Evolutionary conservation across 768 basidiomycete genomes (phyloP).

Genomic region (Pulveroboletus sp.): DNA sequence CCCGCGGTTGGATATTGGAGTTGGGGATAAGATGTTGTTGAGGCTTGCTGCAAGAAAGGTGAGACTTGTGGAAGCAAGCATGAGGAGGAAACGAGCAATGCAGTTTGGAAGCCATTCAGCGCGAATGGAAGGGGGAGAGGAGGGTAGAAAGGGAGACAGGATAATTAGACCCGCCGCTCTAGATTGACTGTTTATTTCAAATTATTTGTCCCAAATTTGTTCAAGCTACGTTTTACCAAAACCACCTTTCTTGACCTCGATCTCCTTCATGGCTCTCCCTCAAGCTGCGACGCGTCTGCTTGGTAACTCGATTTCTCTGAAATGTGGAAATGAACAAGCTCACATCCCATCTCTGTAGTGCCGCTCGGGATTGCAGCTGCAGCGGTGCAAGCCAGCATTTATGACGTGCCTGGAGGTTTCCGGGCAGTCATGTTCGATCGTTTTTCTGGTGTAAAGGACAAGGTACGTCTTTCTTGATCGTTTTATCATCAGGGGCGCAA

Average conservation of each 20-base stretch:
- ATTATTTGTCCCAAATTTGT: conserved; percentile 30
- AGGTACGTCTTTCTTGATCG: conserved; percentile 42
- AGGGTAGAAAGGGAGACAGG: conserved; percentile 49
- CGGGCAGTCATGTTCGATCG: conserved; percentile 98
- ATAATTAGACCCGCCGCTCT: conserved; percentile 12
- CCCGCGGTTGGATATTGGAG: conserved; percentile 65
- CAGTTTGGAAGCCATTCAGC: conserved; percentile 93
- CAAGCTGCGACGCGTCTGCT: conserved; percentile 48
- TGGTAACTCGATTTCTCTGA: conserved; percentile 33
- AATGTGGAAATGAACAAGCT: conserved; percentile 4
- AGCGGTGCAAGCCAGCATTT: conserved; percentile 49
- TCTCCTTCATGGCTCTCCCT: conserved; percentile 46
- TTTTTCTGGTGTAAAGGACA: conserved; percentile 85
- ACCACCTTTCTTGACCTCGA: not conserved
- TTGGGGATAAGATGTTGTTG: conserved; percentile 88
- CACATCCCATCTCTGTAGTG: conserved; percentile 16
- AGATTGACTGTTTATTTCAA: not conserved
- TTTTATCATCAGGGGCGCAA: not conserved
- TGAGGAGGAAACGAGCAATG: conserved; percentile 89
- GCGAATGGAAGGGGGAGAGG: conserved; percentile 67
- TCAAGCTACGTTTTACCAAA: not conserved
- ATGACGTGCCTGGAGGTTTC: conserved; percentile 87
- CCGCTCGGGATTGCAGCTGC: conserved; percentile 42
- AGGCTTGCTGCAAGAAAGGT: conserved; percentile 66
- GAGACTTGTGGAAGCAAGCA: conserved; percentile 74